Base-by-base conservation (phyloP, 768 basidiomycete genomes). In the Suillus bovinus region DNA sequence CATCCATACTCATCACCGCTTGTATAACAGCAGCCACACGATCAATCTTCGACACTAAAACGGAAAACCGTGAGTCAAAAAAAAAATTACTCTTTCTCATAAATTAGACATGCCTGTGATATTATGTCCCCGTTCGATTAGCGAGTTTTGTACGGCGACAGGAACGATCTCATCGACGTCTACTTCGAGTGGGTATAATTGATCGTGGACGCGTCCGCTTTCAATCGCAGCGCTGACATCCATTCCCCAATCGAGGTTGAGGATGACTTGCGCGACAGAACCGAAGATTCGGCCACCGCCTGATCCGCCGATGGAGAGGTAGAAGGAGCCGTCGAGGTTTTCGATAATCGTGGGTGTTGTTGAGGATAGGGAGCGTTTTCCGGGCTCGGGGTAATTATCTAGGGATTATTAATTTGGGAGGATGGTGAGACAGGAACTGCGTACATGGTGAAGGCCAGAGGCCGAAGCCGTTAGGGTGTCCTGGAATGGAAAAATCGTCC, bases 401-500 rank as follows among this genome's bases (percentile, higher is more conserved):
- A 46, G 59, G 34, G 42, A 61, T 6, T 11, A 64, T 65, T 52
- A 61, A 8, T 4, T 38, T 38, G 59, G 54, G 53, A 58, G 20
- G 22, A 44, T 24, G 54, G 38, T 29, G 9, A 4, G 44, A 20
- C 22, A 50, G 22, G 16, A 20, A 3, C 5, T 33, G 72, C 84
- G 61, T 72, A 90, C 91, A 93, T 7, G 91, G 91, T 17, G 90
- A 93, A 20, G 94, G 89, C 77, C 78, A 86, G 53, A 96, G 76
- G 0, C 91, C 94, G 69, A 94, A 96, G 2, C 80, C 85, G 67
- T 97, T 96, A 7, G 93, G 84, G n/a, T 76, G 74, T 4, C 91
- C 94, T 1, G 95, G 96, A 1, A 80, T 88, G 13, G 94, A 91
- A 73, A 98, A 98, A 74, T 99, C 96, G 65, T 94, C 93, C 91